Evolutionary conservation across 164 flowering plant genomes (phyloP), one percentile per base, ranked within the genome.

Genomic region (Houttuynia cordata): DNA sequence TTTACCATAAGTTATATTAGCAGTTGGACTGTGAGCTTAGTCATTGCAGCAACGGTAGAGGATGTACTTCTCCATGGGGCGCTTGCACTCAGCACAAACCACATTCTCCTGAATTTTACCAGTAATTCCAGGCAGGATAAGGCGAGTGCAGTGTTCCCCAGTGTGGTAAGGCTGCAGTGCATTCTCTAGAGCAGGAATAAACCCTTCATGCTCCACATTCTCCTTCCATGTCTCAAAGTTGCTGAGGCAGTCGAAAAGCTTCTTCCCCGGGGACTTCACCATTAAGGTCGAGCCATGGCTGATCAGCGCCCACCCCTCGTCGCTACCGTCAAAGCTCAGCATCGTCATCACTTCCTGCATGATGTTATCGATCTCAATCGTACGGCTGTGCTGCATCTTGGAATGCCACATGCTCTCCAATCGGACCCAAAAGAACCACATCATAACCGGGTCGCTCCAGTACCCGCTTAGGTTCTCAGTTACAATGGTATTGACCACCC

Each of bases 41-140:
- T 62, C 65, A 9, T 10, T 55, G 71, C 90, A 86, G 80, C 87
- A 88, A 19, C 86, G 86, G 59, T 78, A 86, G 83, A 85, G 81
- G 65, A 79, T 62, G 71, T 24, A 86, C 87, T 72, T 83, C 85
- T 88, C 93, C 94, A 88, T 88, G 0, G 70, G 68, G 23, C 77
- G 74, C 39, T 80, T 81, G 64, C 89, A 88, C 72, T 86, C 91
- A 0, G 85, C 73, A 56, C 88, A 86, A 0, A 74, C 73, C 50
- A 88, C 73, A 49, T 13, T 66, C 64, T 80, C 86, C 4, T 79
- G 80, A 9, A 88, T 67, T 18, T 66, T 73, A 8, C 80, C 78
- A 13, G 57, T 64, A 37, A 68, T 67, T 13, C 86, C 87, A 0
- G 93, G 91, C 12, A 88, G 77, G 37, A 81, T 77, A 9, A 90